A percentile compares a stretch with the other conserved stretches of the same genome.
These are phyloP conservation scores for Pezicula rhizophila DNA, from an alignment of 2,329 filamentous ascomycete genomes.

Conservation along the genomic window DNA sequence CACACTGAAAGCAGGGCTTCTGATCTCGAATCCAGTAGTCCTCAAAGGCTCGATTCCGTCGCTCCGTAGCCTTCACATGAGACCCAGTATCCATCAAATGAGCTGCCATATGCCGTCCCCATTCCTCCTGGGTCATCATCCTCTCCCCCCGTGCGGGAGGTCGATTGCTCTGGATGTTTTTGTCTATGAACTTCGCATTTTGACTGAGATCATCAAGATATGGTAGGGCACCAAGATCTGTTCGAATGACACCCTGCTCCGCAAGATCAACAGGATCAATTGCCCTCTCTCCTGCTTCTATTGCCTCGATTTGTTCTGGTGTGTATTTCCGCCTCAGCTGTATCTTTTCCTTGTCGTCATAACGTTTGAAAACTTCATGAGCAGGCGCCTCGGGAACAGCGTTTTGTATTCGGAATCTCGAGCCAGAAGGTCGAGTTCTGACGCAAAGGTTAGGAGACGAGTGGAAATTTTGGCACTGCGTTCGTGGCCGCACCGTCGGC, in stretches of 20 bases:
- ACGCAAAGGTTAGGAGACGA: constrained; percentile 31
- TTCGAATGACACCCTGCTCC: constrained; percentile 64
- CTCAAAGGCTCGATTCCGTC: constrained; percentile 6
- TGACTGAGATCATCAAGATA: constrained; percentile 81
- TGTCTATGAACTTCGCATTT: constrained; percentile 73
- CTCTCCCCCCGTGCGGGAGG: constrained; percentile 32
- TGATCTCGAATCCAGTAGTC: constrained; percentile 1
- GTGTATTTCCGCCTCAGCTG: constrained; percentile 65
- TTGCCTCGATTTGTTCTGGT: constrained; percentile 71
- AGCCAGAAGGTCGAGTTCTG: constrained; percentile 27
- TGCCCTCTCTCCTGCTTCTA: constrained; percentile 73
- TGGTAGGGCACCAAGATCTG: constrained; percentile 64
- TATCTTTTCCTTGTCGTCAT: constrained; percentile 60
- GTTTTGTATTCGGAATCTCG: constrained; percentile 32
- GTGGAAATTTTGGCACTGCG: constrained; percentile 43
- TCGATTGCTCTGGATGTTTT: constrained; percentile 42
- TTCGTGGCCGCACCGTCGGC: constrained; percentile 31
- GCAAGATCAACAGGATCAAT: constrained; percentile 70
- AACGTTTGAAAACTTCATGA: constrained; percentile 51
- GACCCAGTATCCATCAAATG: constrained; percentile 24
- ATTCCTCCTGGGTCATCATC: constrained; percentile 56
- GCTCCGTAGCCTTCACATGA: constrained; percentile 9
- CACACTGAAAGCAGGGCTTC: constrained; percentile 1
- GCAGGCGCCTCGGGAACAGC: constrained; percentile 23
- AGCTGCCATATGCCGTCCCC: constrained; percentile 50